These are phyloP conservation scores for Dactylis glomerata DNA, from an alignment of 176 grass and related monocot genomes.

Conservation along the genomic window DNA sequence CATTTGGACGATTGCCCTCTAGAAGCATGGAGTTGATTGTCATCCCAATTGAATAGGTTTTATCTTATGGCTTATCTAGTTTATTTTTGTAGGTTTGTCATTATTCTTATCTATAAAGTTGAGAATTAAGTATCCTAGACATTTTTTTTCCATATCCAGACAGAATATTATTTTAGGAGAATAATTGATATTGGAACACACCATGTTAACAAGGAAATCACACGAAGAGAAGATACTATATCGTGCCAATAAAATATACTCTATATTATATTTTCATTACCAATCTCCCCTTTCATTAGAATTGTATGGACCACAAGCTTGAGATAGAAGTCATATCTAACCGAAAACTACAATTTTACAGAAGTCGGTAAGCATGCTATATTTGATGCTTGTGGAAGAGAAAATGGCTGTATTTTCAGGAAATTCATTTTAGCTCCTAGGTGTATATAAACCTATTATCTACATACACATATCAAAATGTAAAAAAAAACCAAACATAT, in stretches of 20 bases:
- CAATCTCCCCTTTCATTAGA: not conserved
- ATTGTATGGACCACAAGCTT: not conserved
- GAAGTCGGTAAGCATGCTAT: not conserved
- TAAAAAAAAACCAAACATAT: too few species aligned
- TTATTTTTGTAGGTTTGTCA: not conserved
- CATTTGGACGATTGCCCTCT: not conserved
- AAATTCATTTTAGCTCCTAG: too few species aligned
- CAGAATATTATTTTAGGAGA: slow-evolving; percentile 5
- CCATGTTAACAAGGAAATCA: not conserved
- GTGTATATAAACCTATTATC: too few species aligned
- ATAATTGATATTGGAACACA: slow-evolving; percentile 1
- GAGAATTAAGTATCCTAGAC: not conserved
- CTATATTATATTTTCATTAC: not conserved
- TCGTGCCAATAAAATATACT: not conserved
- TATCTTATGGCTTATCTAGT: not conserved
- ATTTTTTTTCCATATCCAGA: not conserved
- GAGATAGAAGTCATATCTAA: not conserved
- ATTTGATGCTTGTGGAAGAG: not conserved
- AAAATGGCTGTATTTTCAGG: too few species aligned
- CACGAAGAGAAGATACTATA: not conserved
- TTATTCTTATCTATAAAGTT: not conserved
- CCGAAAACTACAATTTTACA: not conserved
- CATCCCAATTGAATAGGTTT: slow-evolving; percentile 8
- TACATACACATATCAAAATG: too few species aligned
- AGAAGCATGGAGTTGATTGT: slow-evolving; percentile 16